Conservation (phyloP, 768 basidiomycete genomes). For the Aureoboletus auriporus region DNA sequence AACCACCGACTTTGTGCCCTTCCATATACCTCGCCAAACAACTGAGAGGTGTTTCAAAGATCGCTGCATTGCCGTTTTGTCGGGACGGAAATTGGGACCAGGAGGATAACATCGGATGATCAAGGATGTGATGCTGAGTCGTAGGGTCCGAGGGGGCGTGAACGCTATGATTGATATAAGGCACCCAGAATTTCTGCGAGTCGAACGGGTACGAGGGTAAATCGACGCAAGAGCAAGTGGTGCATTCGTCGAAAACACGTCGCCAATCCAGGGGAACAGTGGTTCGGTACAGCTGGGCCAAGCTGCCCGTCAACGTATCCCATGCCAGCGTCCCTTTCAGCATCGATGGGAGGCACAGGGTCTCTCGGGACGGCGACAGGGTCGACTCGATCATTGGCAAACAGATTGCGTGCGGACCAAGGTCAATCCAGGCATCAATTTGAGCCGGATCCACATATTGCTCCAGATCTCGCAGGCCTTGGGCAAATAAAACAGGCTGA, state of each 20-base stretch:
- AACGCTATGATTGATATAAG: conserved; percentile 32
- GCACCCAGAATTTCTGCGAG: conserved; percentile 53
- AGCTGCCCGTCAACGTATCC: conserved; percentile 40
- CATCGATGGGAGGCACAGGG: conserved; percentile 47
- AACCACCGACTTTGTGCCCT: conserved; percentile 56
- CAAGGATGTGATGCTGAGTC: conserved; percentile 7
- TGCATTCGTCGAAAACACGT: conserved; percentile 44
- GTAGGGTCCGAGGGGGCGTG: conserved; percentile 1
- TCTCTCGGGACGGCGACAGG: conserved; percentile 26
- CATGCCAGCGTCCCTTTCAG: conserved; percentile 42
- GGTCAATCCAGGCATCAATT: conserved; percentile 56
- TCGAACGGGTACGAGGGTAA: conserved; percentile 66
- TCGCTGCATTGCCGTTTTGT: conserved; percentile 33
- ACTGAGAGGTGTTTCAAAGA: conserved; percentile 52
- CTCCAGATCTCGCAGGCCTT: conserved; percentile 43
- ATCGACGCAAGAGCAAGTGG: conserved; percentile 39
- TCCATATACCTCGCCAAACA: conserved; percentile 42
- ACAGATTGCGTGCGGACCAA: conserved; percentile 58
- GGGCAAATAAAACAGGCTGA: conserved; percentile 51
- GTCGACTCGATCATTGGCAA: conserved; percentile 52
- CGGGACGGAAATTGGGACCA: conserved; percentile 42
- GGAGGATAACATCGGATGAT: conserved; percentile 34
- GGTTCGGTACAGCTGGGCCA: conserved; percentile 48
- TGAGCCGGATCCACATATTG: conserved; percentile 21
- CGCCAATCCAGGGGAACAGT: conserved; percentile 49